Conservation (phyloP, 768 basidiomycete species). For the Rhizopogon vinicolor region DNA sequence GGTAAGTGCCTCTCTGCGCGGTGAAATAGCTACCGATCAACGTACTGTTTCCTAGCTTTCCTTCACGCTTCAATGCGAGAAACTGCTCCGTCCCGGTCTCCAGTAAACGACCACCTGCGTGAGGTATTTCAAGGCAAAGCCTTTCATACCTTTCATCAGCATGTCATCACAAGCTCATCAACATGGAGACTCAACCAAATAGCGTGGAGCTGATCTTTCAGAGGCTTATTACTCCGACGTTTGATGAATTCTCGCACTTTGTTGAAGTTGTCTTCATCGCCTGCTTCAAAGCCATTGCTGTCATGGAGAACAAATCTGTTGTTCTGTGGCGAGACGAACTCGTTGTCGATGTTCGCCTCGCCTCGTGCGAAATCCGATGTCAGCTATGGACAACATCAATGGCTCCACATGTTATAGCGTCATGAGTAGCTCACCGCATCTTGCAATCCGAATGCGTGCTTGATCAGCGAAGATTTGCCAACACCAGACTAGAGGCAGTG, state of each 20-base stretch:
- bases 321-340: slow-evolving; percentile 10
- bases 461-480: slow-evolving; percentile 4
- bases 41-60: not conserved
- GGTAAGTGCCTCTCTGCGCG: not conserved
- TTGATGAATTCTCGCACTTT: slow-evolving; percentile 9
- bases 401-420: not conserved
- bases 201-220: slow-evolving; percentile 9
- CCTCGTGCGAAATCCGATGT: not conserved
- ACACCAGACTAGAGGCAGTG: not conserved
- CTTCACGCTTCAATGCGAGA: not conserved
- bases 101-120: not conserved
- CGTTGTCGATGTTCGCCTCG: slow-evolving; percentile 8
- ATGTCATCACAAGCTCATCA: not conserved
- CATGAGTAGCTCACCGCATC: not conserved
- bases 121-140: slow-evolving; percentile 1
- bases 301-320: slow-evolving; percentile 12
- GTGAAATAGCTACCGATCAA: not conserved
- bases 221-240: not conserved
- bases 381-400: not conserved
- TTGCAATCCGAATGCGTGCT: not conserved
- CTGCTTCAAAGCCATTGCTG: slow-evolving; percentile 12
- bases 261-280: not conserved
- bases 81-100: not conserved
- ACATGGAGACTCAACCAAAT: slow-evolving; percentile 4
- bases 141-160: not conserved